Conservation (phyloP, 2,329 filamentous ascomycete species). For the Ascochyta rabiei region DNA sequence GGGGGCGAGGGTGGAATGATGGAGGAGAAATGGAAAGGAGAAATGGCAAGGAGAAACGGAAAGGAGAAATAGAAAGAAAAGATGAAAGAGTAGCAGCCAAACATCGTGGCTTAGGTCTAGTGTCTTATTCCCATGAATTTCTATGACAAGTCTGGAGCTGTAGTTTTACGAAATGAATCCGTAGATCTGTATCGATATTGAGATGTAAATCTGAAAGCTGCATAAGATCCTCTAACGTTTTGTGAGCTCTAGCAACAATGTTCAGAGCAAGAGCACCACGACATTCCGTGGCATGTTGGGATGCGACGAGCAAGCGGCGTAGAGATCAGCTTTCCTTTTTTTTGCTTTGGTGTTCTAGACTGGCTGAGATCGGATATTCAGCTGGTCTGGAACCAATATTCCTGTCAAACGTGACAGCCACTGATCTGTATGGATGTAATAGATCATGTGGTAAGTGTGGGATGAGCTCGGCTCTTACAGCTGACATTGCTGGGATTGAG, state of each 20-base stretch:
- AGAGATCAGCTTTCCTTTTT: slow-evolving; percentile 15
- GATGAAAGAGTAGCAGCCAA: no score
- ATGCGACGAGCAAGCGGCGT: background rate
- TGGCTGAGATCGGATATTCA: background rate
- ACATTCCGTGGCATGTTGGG: background rate
- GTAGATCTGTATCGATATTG: no score
- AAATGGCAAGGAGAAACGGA: no score
- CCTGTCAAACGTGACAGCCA: slow-evolving; percentile 12
- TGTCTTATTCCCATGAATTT: no score
- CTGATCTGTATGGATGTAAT: background rate
- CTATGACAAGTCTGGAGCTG: no score
- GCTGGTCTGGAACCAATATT: background rate
- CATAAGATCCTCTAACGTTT: no score
- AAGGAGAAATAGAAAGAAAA: no score
- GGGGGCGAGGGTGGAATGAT: no score
- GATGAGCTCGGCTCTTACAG: background rate
- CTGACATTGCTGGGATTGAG: background rate
- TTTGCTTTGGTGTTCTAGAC: slow-evolving; percentile 6
- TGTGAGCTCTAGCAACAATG: background rate
- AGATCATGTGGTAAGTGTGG: background rate
- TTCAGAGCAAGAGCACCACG: background rate
- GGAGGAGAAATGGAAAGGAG: no score
- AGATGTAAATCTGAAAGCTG: no score
- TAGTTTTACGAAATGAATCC: no score
- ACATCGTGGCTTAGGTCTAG: no score